phyloP scores from a whole-genome alignment of 2,329 filamentous ascomycete genomes.

The Colletotrichum euphorbiae region DNA sequence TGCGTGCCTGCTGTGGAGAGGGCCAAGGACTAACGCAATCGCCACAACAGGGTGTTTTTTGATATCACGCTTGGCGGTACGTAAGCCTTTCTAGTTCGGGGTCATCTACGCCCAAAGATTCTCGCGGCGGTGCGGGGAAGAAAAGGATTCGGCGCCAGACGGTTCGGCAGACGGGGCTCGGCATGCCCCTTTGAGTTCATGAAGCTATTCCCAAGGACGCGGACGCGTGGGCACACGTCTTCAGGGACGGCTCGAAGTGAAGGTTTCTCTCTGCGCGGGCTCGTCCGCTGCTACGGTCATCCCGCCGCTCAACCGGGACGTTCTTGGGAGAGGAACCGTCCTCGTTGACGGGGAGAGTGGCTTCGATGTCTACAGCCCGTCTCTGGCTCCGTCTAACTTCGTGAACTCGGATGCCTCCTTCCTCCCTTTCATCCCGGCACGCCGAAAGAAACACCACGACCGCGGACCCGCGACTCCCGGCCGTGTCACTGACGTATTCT shows the following conservation, averaged over 20 bases:
- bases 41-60: constrained; percentile 71
- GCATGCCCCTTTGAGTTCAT: background rate
- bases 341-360: background rate
- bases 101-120: constrained; percentile 45
- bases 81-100: constrained; percentile 37
- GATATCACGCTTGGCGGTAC: constrained; percentile 82
- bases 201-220: constrained; percentile 3
- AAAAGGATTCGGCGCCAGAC: background rate
- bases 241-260: background rate
- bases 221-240: constrained; percentile 13
- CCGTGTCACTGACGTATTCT: constrained; percentile 1
- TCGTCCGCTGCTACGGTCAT: background rate
- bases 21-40: constrained; percentile 29
- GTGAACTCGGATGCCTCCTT: background rate
- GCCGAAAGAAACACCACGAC: background rate
- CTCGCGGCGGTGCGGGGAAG: constrained; percentile 9
- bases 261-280: background rate
- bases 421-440: background rate
- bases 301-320: background rate
- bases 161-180: background rate
- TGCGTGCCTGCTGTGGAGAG: background rate
- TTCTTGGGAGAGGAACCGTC: background rate
- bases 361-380: background rate
- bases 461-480: background rate
- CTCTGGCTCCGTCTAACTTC: background rate